Conservation (phyloP, 2,329 filamentous ascomycete genomes). For the Trichoderma hamatum region DNA sequence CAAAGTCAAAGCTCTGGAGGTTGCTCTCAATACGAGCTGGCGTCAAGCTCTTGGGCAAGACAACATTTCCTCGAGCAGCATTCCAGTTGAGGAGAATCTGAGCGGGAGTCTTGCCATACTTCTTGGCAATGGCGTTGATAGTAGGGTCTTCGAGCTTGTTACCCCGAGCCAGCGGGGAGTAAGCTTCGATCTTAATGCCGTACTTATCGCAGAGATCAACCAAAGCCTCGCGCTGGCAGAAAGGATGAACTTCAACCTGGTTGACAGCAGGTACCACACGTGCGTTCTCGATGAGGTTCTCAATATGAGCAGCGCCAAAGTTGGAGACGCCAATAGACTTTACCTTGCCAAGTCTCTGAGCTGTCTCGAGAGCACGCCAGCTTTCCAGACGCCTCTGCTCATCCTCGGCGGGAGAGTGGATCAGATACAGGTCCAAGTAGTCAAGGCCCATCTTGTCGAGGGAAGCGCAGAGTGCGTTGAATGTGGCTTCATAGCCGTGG, state of each 20-base stretch:
- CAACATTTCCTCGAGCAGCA: conserved; percentile 72
- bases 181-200: conserved; percentile 59
- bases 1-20: conserved; percentile 62
- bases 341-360: conserved; percentile 66
- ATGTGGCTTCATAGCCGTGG: conserved; percentile 50
- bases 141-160: conserved; percentile 57
- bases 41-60: conserved; percentile 73
- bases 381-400: conserved; percentile 68
- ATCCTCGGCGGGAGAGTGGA: conserved; percentile 68
- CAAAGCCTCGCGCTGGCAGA: conserved; percentile 65
- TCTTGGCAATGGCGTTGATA: conserved; percentile 64
- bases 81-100: conserved; percentile 81
- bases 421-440: conserved; percentile 74
- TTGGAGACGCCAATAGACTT: conserved; percentile 77
- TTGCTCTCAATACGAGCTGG: conserved; percentile 68
- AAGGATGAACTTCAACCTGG: conserved; percentile 80
- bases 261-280: conserved; percentile 68
- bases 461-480: conserved; percentile 66
- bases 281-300: conserved; percentile 55
- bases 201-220: conserved; percentile 59
- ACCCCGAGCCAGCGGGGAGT: conserved; percentile 53
- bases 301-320: conserved; percentile 72
- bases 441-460: conserved; percentile 66
- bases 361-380: conserved; percentile 71
- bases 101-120: conserved; percentile 71